These are phyloP conservation scores for Aspergillaceae sp. DNA, from an alignment of 2,329 filamentous ascomycete species.

Conservation along the genomic window DNA sequence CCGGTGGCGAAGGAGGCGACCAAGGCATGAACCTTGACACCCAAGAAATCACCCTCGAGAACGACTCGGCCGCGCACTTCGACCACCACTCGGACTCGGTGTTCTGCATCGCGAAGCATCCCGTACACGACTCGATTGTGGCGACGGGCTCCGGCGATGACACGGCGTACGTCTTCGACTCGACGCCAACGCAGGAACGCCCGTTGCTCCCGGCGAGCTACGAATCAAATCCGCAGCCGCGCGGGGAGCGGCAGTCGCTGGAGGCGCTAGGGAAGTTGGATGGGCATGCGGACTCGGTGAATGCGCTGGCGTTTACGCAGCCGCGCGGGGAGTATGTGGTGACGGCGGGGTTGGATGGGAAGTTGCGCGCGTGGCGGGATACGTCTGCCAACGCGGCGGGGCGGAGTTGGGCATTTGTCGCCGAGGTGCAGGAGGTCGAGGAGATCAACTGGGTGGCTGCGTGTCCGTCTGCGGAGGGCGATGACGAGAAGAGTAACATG, in stretches of 20 bases:
- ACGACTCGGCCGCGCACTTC: constrained; percentile 90
- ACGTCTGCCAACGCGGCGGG: constrained; percentile 39
- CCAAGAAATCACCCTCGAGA: constrained; percentile 70
- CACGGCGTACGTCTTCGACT: constrained; percentile 78
- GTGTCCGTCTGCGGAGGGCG: constrained; percentile 54
- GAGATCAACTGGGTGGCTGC: constrained; percentile 86
- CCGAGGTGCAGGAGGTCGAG: constrained; percentile 78
- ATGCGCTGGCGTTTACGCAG: constrained; percentile 73
- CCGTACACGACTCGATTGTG: constrained; percentile 64
- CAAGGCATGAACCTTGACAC: constrained; percentile 41
- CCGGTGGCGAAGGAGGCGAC: constrained; percentile 31
- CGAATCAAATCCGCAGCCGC: constrained; percentile 55
- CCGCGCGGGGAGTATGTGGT: constrained; percentile 75
- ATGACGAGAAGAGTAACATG: constrained; percentile 60
- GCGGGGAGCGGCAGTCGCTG: constrained; percentile 52
- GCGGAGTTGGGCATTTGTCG: constrained; percentile 57
- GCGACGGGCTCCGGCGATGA: constrained; percentile 84
- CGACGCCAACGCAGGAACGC: constrained; percentile 48
- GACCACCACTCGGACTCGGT: constrained; percentile 84
- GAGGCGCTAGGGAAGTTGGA: constrained; percentile 64
- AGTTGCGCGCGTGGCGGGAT: constrained; percentile 61
- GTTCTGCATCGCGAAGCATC: constrained; percentile 92
- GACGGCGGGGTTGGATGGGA: constrained; percentile 82
- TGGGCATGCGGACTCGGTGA: constrained; percentile 89
- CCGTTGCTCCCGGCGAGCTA: constrained; percentile 71